phyloP scores from a whole-genome alignment of 2,329 filamentous ascomycete species.

The Colletotrichum falcatum region DNA sequence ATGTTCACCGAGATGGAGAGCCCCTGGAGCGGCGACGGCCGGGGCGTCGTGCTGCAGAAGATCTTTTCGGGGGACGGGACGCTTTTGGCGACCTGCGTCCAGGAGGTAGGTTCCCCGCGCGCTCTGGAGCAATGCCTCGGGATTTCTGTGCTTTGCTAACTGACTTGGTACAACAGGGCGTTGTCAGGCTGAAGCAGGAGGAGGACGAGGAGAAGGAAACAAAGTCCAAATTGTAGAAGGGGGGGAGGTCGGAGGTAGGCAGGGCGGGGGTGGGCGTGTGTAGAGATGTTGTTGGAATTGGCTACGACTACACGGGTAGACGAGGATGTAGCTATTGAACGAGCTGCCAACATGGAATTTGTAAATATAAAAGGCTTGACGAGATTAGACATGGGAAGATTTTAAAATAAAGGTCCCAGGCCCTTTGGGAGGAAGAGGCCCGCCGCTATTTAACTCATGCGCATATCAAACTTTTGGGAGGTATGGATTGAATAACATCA shows the following conservation, averaged over 20 bases:
- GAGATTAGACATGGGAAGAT: background rate
- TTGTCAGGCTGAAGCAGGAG: slow-evolving; percentile 62
- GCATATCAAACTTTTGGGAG: background rate
- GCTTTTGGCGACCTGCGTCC: slow-evolving; percentile 81
- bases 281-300: background rate
- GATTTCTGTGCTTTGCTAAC: slow-evolving; percentile 16
- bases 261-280: background rate
- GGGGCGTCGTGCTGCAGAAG: slow-evolving; percentile 80
- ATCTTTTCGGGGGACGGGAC: slow-evolving; percentile 79
- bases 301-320: background rate
- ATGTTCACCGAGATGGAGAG: slow-evolving; percentile 84
- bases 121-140: background rate
- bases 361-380: background rate
- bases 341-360: background rate
- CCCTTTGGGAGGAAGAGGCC: background rate
- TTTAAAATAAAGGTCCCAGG: background rate
- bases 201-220: slow-evolving; percentile 48
- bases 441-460: background rate
- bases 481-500: background rate
- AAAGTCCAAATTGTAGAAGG: slow-evolving; percentile 50
- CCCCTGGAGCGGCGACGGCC: slow-evolving; percentile 82
- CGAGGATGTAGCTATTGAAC: background rate
- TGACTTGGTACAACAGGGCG: slow-evolving; percentile 57
- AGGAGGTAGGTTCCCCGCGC: slow-evolving; percentile 69
- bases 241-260: background rate